These are phyloP conservation scores for Ogataea nonfermentans DNA, from an alignment of 805 yeast species.

Conservation along the genomic window DNA sequence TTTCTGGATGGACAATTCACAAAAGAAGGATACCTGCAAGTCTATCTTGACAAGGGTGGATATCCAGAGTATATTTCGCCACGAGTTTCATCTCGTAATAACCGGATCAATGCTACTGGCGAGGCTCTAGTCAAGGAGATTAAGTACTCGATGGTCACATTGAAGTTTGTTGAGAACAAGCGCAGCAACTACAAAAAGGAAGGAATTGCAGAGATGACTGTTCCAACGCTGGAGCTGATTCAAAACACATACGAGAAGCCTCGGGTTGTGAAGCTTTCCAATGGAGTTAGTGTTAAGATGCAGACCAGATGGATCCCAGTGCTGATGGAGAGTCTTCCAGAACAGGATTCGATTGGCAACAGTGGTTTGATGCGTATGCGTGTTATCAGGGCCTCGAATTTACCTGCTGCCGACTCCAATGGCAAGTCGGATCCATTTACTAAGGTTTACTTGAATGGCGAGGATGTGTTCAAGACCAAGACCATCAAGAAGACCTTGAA, in stretches of 20 bases:
- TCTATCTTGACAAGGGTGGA: constrained; percentile 73
- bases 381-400: constrained; percentile 59
- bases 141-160: constrained; percentile 60
- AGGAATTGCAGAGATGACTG: constrained; percentile 55
- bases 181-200: constrained; percentile 55
- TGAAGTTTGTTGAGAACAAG: constrained; percentile 59
- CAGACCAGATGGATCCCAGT: constrained; percentile 80
- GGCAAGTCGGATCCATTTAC: constrained; percentile 94
- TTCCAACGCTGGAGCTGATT: constrained; percentile 67
- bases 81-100: constrained; percentile 43
- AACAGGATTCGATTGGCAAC: constrained; percentile 70
- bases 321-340: constrained; percentile 56
- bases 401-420: constrained; percentile 83
- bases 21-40: constrained; percentile 65
- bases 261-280: constrained; percentile 48
- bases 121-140: constrained; percentile 78
- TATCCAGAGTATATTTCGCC: constrained; percentile 61
- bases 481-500: constrained; percentile 81
- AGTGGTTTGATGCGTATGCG: constrained; percentile 67
- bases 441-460: constrained; percentile 64
- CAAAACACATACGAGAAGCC: constrained; percentile 65
- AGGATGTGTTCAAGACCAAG: constrained; percentile 68
- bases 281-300: constrained; percentile 45
- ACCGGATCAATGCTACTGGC: constrained; percentile 47
- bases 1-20: constrained; percentile 58